Base-by-base conservation (phyloP, 139 green algal species). In the Volvox reticuliferus region DNA sequence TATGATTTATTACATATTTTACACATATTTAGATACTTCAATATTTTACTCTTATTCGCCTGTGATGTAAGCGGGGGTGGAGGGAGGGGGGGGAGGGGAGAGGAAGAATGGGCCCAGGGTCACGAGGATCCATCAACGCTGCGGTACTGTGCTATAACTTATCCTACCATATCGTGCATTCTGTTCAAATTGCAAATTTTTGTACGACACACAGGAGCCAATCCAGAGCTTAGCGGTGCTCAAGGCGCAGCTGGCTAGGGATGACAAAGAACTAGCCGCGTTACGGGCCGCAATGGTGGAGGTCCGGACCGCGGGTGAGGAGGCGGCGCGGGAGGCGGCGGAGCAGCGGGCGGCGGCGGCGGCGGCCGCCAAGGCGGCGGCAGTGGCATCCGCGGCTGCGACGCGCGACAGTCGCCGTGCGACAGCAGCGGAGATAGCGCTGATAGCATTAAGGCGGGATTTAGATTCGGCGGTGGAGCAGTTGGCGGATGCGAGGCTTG, bases 191-290 rank as follows among this genome's bases (percentile, higher is more conserved):
- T 55, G 44, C 44, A 5, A 55, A 55, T 55, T 14, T 9, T 55
- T 9, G 5, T 9, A 55, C 44, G 44, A 55, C 44, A 30, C 35
- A 44, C 86, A 84, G 86, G 86, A 83, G 86, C 86, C 75, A 20
- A 37, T 90, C 21, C 86, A 85, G 30, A 73, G 44, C 32, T 22
- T 90, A 14, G 35, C 86, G 73, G 86, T 90, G 30, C 86, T 83
- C 75, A 85, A 85, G 86, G 55, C 86, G 12, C 75, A 85, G 73
- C 55, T 83, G 37, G 86, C 73, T 9, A 32, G 86, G 2, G 86
- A 83, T 30, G 73, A 84, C 71, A 83, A 78, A 44, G 73, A 90
- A 61, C 32, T 90, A 0, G 75, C 32, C 16, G 73, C 73, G 30
- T 55, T 84, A 0, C 26, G 55, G 12, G 22, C 21, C 0, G 35